Base-by-base conservation (phyloP, 345 rosid species). In the Luvunga scandens region DNA sequence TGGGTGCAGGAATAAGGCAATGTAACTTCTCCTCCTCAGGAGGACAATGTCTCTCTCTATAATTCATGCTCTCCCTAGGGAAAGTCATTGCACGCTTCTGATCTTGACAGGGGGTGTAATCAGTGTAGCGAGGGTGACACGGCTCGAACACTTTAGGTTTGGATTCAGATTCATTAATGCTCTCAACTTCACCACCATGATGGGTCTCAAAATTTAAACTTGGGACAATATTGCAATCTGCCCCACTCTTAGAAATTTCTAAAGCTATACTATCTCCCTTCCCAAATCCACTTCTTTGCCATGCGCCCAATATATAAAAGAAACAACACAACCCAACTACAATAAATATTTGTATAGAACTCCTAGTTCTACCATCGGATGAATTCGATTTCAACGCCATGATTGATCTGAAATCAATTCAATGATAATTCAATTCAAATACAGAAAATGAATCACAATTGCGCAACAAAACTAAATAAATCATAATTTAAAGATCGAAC, bases 281-380 rank as follows among this genome's bases (percentile, higher is more conserved):
- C 65, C 99, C 99, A 36, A 94, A 97, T 1, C 99, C 99, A 76
- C 99, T 94, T 50, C 94, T 83, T 80, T 94, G 99, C 99, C 99
- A 96, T 30, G 98, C 99, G 25, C 99, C 99, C 19, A 96, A 79
- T 30, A 94, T 86, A 84, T 96, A 96, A 76, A 94, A 96, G 84
- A 94, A 96, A 78, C 97, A 91, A 81, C 99, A 96, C 30, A 96
- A 68, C 65, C 97, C 94, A 30, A 86, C 88, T 18, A 96, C 91
- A 31, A 96, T 88, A 74, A 96, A 90, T 76, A 96, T 86, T 79
- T 94, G 97, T 56, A 96, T 75, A 53, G 98, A 90, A 84, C 97
- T 94, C 83, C 99, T 88, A 3, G 98, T 91, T 82, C 92, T 91
- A 57, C 92, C 87, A 73, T 96, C 99, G 70, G 84, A 88, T 53